Evolutionary conservation across 192 early-diverging fungal species (phyloP).

Genomic region (Entophlyctis luteolus): DNA sequence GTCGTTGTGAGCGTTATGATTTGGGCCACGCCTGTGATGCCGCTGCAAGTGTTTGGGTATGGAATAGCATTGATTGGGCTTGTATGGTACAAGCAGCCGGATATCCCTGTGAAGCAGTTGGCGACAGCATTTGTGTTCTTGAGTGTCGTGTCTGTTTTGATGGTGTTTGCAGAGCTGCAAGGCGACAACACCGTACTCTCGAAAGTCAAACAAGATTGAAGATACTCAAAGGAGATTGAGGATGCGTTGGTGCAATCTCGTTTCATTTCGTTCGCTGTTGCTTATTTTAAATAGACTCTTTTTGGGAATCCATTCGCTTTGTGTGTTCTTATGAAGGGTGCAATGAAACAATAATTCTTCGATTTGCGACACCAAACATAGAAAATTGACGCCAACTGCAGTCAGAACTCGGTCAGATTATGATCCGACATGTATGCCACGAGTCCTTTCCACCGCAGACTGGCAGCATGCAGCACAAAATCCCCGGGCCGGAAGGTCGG

Average conservation of each 20-base stretch:
- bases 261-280: too few relatives aligned
- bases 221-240: too few relatives aligned
- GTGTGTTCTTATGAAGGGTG: too few relatives aligned
- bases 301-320: too few relatives aligned
- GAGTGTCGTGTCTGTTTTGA: neutral
- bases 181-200: too few relatives aligned
- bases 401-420: constrained; percentile 11
- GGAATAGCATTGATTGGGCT: constrained; percentile 26
- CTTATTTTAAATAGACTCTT: too few relatives aligned
- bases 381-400: too few relatives aligned
- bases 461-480: constrained; percentile 8
- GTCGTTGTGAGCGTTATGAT: constrained; percentile 29
- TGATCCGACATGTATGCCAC: neutral
- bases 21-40: constrained; percentile 24
- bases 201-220: too few relatives aligned
- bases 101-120: neutral
- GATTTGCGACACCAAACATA: too few relatives aligned
- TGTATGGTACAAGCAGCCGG: constrained; percentile 28
- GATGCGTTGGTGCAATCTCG: too few relatives aligned
- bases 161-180: too few relatives aligned
- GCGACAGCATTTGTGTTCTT: neutral
- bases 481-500: neutral
- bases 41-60: constrained; percentile 37
- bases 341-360: too few relatives aligned
- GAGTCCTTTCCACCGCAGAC: neutral